Base-by-base conservation (phyloP, 2,329 filamentous ascomycete genomes). In the Teratosphaeria epicoccoides region DNA sequence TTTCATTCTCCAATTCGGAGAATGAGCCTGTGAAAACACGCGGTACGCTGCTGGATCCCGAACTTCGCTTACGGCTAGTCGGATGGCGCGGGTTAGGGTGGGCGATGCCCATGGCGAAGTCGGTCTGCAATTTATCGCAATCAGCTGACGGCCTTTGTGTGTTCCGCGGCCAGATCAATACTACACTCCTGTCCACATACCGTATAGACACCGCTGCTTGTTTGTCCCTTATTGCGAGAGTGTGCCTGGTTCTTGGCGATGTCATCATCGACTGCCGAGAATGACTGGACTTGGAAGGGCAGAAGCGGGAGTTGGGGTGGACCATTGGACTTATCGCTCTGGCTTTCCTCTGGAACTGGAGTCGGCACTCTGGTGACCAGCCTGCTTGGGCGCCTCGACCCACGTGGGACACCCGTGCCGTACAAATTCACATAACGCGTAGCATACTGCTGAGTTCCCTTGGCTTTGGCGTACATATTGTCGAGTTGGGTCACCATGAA, bases 11-110 rank as follows among this genome's bases (percentile, higher is more conserved):
- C 10, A 63, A 55, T 44, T 60, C 57, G 22, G 43, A 55, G 55
- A 60, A 60, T 2, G 61, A 60, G n/a, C 55, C 57, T 1, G 57
- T 60, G 55, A 63, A 63, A 25, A 65, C 50, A 3, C 61, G 58
- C 20, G 59, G 59, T 14, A 59, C 52, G 49, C 50, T 44, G n/a
- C n/a, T 40, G n/a, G 48, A 26, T 23, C 28, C 46, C 37, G 45
- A 46, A 9, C 29, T 22, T 10, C 33, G n/a, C n/a, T 40, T 40
- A 40, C 33, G 33, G 14, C 33, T 14, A 17, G 33, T 40, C 3
- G n/a, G 33, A 17, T 40, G n/a, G 33, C n/a, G n/a, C n/a, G 33
- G 33, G 7, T 40, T 40, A 17, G 33, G 33, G n/a, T 40, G 33
- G 20, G n/a, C 33, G 17, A 40, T 4, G 14, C n/a, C 14, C 33